Evolutionary conservation across 306 rosid genomes (phyloP).

Genomic region (Medicago arabica): DNA sequence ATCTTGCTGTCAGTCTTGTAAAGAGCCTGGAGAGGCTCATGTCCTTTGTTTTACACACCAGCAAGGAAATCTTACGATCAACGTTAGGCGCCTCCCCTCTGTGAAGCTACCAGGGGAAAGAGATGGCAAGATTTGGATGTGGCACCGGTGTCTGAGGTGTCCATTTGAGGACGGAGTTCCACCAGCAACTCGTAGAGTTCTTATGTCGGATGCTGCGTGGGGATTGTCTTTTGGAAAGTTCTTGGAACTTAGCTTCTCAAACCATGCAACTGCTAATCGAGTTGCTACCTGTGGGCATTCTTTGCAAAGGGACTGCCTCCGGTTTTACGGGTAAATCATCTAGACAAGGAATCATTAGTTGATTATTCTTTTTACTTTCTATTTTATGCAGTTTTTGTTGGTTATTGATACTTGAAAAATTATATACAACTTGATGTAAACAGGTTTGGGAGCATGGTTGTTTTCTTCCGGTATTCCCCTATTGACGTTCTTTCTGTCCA

Average conservation of each 20-base stretch:
- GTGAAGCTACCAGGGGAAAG: constrained; percentile 84
- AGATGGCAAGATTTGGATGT: constrained; percentile 99
- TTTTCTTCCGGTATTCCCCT: constrained; percentile 90
- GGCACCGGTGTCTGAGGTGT: constrained; percentile 96
- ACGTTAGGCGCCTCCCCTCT: constrained; percentile 81
- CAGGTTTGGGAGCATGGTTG: constrained; percentile 98
- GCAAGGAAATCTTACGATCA: constrained; percentile 96
- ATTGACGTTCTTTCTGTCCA: constrained; percentile 87
- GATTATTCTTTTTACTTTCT: constrained; percentile 16
- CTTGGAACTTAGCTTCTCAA: constrained; percentile 98
- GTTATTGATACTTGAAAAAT: constrained; percentile 40
- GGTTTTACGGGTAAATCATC: constrained; percentile 84
- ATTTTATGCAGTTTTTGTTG: constrained; percentile 26
- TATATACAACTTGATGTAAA: constrained; percentile 37
- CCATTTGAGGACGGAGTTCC: constrained; percentile 89
- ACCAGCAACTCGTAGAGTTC: constrained; percentile 91
- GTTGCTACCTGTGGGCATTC: constrained; percentile 98
- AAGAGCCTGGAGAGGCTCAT: constrained; percentile 81
- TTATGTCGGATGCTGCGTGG: constrained; percentile 99
- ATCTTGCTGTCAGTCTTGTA: constrained; percentile 75
- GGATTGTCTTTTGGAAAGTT: constrained; percentile 98
- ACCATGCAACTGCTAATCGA: constrained; percentile 98
- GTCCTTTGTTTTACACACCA: constrained; percentile 83
- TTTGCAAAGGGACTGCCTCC: constrained; percentile 96
- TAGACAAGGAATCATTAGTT: constrained; percentile 7